Evolutionary conservation across 768 basidiomycete genomes (phyloP), one percentile per base, ranked within the genome.

Genomic region (Boletus subcaerulescens): DNA sequence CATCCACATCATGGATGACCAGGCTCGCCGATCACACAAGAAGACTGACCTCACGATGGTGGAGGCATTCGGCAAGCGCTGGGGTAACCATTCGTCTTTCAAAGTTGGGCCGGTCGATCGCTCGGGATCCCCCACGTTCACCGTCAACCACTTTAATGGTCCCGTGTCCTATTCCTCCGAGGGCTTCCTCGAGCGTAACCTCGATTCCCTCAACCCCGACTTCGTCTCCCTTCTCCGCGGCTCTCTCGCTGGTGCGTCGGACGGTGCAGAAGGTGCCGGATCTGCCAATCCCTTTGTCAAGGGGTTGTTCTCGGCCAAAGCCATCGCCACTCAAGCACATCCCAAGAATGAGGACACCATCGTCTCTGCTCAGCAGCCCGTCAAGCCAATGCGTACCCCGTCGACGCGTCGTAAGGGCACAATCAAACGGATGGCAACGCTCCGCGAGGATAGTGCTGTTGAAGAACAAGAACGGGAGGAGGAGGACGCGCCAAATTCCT

Each of bases 1-100:
- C 32, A 85, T 98, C 50, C 93, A 96, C 65, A 98, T 98, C 71
- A 92, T 98, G 89, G 95, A 98, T 66, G 96, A 98, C 66, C 93
- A 97, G 71, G 90, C 94, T 1, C 81, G 89, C 13, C 80, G 91
- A 38, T 80, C 82, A 53, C 87, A 84, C 55, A 95, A 93, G 74
- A 94, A 95, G 82, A 95, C 87, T 3, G 93, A 96, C 63, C 82
- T 87, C 50, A 91, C 89, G 0, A 97, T 98, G 93, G 84, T 95
- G 10, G 93, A 97, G 63, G 92, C 95, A 0, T 93, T 98, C 67
- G 77, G 82, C 45, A 98, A 98, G 71, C 83, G 96, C 1, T 98
- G 94, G 92, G 91, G 86, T 7, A 96, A 92, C 62, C 95, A 98
- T 65, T 81, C 89, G 0, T 88, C 87, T 0, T 98, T 98, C 84